phyloP scores from a whole-genome alignment of 164 flowering plant genomes.

The Stephania cephalantha region DNA sequence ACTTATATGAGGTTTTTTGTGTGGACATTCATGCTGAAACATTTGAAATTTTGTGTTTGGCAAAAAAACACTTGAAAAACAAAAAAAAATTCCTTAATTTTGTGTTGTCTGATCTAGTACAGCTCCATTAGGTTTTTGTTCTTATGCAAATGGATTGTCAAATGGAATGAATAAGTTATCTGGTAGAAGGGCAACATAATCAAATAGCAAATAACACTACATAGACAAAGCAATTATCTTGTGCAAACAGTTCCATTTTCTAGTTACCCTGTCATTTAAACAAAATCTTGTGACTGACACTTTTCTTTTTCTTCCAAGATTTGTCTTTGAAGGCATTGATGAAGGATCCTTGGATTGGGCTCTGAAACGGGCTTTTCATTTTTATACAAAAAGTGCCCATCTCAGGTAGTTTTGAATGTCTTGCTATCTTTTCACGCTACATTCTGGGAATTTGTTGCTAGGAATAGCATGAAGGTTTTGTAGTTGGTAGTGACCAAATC shows the following conservation, averaged over 20 bases:
- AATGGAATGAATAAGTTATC: background rate
- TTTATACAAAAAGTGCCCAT: constrained; percentile 37
- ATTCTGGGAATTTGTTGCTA: background rate
- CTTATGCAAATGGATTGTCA: background rate
- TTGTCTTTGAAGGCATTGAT: constrained; percentile 67
- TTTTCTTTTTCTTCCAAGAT: constrained; percentile 25
- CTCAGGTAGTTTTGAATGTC: background rate
- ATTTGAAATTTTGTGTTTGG: background rate
- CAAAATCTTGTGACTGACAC: background rate
- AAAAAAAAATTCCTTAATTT: background rate
- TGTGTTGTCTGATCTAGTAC: background rate
- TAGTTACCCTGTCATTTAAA: background rate
- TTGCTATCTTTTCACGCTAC: background rate
- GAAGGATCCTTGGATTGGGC: constrained; percentile 49
- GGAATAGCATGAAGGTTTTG: background rate
- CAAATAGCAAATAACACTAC: background rate
- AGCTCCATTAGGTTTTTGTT: background rate
- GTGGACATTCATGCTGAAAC: background rate
- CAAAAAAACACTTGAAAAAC: background rate
- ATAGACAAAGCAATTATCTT: background rate
- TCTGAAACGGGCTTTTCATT: constrained; percentile 47
- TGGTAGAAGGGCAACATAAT: background rate
- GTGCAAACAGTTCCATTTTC: background rate
- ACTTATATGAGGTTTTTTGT: background rate
- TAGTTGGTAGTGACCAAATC: too few species aligned